These are phyloP conservation scores for Rhynchospora pubera DNA, from an alignment of 176 grass and related monocot genomes.

Conservation along the genomic window DNA sequence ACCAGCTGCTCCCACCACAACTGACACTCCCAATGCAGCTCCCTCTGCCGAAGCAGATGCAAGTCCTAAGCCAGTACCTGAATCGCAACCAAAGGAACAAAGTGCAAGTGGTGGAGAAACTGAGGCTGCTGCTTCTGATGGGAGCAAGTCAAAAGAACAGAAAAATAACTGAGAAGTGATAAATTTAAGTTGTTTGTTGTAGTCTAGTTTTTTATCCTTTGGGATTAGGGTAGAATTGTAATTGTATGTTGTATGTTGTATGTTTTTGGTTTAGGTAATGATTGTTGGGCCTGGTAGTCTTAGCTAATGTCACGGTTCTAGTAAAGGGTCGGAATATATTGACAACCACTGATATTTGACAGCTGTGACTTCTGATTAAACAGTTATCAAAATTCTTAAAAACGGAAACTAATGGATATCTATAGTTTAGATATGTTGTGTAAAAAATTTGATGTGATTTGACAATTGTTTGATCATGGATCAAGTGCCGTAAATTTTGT, in stretches of 20 bases:
- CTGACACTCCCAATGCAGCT: neutral
- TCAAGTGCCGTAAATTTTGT: too few relatives aligned
- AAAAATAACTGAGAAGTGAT: conserved; percentile 5
- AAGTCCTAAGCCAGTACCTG: neutral
- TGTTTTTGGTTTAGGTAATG: conserved; percentile 3
- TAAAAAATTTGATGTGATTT: too few relatives aligned
- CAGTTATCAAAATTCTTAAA: too few relatives aligned
- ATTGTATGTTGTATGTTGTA: conserved; percentile 8
- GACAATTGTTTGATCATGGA: too few relatives aligned
- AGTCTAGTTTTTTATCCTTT: conserved; percentile 6
- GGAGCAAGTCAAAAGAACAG: conserved; percentile 6
- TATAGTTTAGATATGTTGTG: too few relatives aligned
- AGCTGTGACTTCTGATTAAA: too few relatives aligned
- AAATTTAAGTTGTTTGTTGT: neutral
- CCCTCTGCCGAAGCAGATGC: neutral
- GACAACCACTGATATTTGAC: too few relatives aligned
- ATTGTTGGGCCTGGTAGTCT: conserved; percentile 6
- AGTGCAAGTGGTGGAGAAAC: conserved; percentile 14
- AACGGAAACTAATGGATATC: too few relatives aligned
- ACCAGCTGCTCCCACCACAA: neutral
- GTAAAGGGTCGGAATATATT: too few relatives aligned
- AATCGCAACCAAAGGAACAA: neutral
- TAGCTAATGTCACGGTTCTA: neutral
- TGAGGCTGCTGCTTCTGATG: neutral
- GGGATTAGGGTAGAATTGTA: conserved; percentile 4